Percentiles rank a stretch among this genome's conserved stretches.
Conservation (phyloP, 192 early-diverging fungal species). For the Physocladia obscura region DNA sequence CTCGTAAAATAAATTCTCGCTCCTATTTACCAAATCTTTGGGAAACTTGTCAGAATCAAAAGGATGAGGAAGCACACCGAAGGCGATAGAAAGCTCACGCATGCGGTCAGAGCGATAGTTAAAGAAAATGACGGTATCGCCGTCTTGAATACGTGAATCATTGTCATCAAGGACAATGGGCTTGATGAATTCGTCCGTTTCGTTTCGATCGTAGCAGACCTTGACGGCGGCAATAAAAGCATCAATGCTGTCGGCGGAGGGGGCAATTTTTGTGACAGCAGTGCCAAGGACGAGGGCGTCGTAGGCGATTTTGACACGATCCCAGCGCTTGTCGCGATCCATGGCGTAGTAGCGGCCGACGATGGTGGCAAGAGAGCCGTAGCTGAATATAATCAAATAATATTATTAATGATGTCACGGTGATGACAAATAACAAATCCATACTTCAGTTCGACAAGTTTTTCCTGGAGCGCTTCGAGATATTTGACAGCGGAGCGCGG, state of each 20-base stretch:
- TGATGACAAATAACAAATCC: not conserved
- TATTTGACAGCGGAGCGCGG: slow-evolving; percentile 86
- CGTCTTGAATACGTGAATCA: slow-evolving; percentile 73
- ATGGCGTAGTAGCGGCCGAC: slow-evolving; percentile 99
- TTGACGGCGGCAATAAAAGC: slow-evolving; percentile 64
- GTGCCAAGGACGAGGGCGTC: slow-evolving; percentile 79
- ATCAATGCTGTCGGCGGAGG: not conserved
- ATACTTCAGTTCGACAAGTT: slow-evolving; percentile 50
- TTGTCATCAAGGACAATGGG: slow-evolving; percentile 85
- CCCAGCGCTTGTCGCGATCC: slow-evolving; percentile 99
- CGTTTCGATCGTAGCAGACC: slow-evolving; percentile 79
- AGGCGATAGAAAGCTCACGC: slow-evolving; percentile 82
- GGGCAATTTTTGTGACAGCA: slow-evolving; percentile 62
- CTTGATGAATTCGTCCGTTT: slow-evolving; percentile 99
- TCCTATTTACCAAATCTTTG: slow-evolving; percentile 70
- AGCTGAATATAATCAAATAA: slow-evolving; percentile 36
- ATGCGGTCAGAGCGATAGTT: slow-evolving; percentile 98
- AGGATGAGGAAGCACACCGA: slow-evolving; percentile 83
- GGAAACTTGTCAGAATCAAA: slow-evolving; percentile 78
- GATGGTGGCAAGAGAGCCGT: slow-evolving; percentile 90
- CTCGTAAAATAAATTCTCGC: too few species aligned
- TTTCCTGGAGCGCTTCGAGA: slow-evolving; percentile 52
- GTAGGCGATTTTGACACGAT: slow-evolving; percentile 91
- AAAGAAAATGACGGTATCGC: slow-evolving; percentile 95
- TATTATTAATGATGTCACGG: not conserved